Base-by-base conservation (phyloP, 2,329 filamentous ascomycete genomes). In the Aspergillus sp. region DNA sequence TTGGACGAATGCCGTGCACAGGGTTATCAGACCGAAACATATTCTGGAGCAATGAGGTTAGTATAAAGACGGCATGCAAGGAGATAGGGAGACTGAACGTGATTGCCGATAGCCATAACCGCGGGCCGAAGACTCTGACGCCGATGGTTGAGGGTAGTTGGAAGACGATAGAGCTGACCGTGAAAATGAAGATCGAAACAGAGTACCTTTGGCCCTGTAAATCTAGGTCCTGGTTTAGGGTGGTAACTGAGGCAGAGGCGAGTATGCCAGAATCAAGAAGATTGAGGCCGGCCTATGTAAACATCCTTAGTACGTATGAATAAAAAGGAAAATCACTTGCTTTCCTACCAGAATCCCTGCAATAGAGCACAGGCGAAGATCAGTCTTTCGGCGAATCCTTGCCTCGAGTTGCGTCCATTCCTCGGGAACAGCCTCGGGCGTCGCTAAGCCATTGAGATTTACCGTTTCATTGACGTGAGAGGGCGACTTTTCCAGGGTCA, bases 131-230 rank as follows among this genome's bases (percentile, higher is more conserved):
- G 1, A 85, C 82, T 51, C 89, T 82, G 30, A 90, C 86, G 1
- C 87, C 85, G 49, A 91, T 82, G 0, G 89, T 91, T 1, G 86
- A 87, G 0, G 89, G 89, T 7, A 91, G 77, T 72, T 91, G 89
- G 69, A 89, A 91, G 9, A 83, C 82, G 46, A 91, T 88, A 68
- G 84, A 87, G 5, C 88, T 82, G 59, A 91, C 83, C 9, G 89
- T 91, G 75, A 91, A 91, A 72, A 91, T 89, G 77, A 91, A 89
- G 60, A 92, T 91, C 23, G 87, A 84, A 4, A 91, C 84, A 1
- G 87, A 89, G 67, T 89, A 91, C 45, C 88, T 82, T 65, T 88
- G 86, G 23, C 88, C 88, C 47, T 85, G 82, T 13, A 91, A 79
- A 17, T 83, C 82, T 47, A 91, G 79, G 69, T 91, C 89, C 11